Evolutionary conservation across 1,284 basidiomycete genomes (phyloP), one percentile per base, ranked within the genome.

Genomic region (Leccinum fallax): DNA sequence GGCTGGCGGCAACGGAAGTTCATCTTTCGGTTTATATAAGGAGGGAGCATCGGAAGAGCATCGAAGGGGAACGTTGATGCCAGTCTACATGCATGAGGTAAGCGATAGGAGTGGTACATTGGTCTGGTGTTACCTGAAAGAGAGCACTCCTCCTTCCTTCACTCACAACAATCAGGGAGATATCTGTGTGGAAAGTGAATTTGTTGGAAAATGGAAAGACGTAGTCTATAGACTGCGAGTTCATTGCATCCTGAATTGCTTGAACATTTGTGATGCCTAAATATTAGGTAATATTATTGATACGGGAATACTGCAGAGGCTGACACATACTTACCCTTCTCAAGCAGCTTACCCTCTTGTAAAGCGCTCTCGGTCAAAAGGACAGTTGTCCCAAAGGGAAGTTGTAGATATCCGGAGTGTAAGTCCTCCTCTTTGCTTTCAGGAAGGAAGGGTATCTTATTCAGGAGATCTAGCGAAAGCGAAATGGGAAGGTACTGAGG

Each of bases 101-200:
- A 61, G 43, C 24, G 59, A 7, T 10, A 28, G n/a, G 36, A 40
- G 54, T 4, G 7, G 6, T 21, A 19, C 19, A 9, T 32, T 32
- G 16, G 26, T 53, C 15, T 19, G 6, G 26, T 8, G 10, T 59
- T 64, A 87, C 87, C 81, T 85, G 80, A 72, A 90, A 86, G 70
- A 92, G 86, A 3, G 85, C 78, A 66, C 87, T 88, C 72, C 83
- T 84, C 66, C 82, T 83, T 36, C 93, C 91, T 64, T 88, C 82
- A 55, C 83, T 83, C 6, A 92, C 72, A 0, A 93, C 76, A 28
- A 95, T 67, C 61, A 90, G 84, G 46, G 76, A 80, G 21, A 93
- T 78, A 67, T 94, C 92, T 1, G 91, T 93, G 30, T 88, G 82
- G 69, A 95, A 93, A 11, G 85, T 79, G 70, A 91, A 94, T 60